These are phyloP conservation scores for Pholiota adiposa DNA, from an alignment of 1,284 basidiomycete genomes.

Conservation along the genomic window DNA sequence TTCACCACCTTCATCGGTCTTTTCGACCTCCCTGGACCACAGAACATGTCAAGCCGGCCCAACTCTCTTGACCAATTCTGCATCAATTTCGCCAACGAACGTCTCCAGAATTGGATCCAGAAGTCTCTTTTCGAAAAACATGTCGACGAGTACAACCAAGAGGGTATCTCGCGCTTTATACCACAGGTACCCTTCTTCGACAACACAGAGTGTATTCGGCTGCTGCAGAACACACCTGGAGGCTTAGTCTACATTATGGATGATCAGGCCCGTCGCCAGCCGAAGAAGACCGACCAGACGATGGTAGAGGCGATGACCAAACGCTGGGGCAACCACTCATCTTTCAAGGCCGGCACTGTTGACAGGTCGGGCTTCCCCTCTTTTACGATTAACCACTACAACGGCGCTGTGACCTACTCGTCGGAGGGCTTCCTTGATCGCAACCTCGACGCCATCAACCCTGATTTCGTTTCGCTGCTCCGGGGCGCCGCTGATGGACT, in stretches of 20 bases:
- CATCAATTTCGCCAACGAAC: slow-evolving; percentile 95
- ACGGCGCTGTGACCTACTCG: slow-evolving; percentile 91
- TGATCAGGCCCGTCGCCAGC: slow-evolving; percentile 86
- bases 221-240: slow-evolving; percentile 87
- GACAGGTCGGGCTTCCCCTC: slow-evolving; percentile 84
- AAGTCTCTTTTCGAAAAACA: slow-evolving; percentile 81
- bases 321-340: slow-evolving; percentile 92
- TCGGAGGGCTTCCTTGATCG: slow-evolving; percentile 88
- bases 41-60: slow-evolving; percentile 81
- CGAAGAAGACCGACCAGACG: slow-evolving; percentile 91
- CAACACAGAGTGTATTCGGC: slow-evolving; percentile 87
- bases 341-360: slow-evolving; percentile 80
- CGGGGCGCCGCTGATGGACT: slow-evolving; percentile 65
- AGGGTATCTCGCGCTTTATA: slow-evolving; percentile 78
- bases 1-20: slow-evolving; percentile 94
- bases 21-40: slow-evolving; percentile 93
- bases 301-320: slow-evolving; percentile 96
- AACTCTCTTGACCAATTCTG: slow-evolving; percentile 97
- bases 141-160: slow-evolving; percentile 80
- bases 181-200: slow-evolving; percentile 87
- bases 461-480: slow-evolving; percentile 91
- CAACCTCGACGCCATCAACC: slow-evolving; percentile 89
- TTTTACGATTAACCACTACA: slow-evolving; percentile 93
- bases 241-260: slow-evolving; percentile 98
- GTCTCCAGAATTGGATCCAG: slow-evolving; percentile 85